phyloP scores from a whole-genome alignment of 2,329 filamentous ascomycete species.

The Penicillium sp. region DNA sequence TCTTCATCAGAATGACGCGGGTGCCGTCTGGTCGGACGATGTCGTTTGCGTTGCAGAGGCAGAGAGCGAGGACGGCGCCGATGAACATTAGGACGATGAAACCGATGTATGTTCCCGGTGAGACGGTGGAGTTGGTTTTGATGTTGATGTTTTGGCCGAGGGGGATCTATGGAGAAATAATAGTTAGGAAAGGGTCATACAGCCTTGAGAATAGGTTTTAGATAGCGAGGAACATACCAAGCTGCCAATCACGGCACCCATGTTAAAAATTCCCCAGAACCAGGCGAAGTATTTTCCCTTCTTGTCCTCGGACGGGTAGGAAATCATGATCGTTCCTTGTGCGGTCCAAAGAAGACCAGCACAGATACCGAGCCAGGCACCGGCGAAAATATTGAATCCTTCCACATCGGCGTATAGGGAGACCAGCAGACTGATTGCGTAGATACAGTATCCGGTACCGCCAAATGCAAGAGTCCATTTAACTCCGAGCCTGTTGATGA shows the following conservation, averaged over 20 bases:
- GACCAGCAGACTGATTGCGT: slow-evolving; percentile 35
- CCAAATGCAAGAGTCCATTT: slow-evolving; percentile 40
- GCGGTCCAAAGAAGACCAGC: slow-evolving; percentile 50
- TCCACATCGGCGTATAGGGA: slow-evolving; percentile 46
- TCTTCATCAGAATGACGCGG: slow-evolving; percentile 79
- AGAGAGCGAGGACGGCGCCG: slow-evolving; percentile 66
- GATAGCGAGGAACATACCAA: background rate
- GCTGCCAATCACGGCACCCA: slow-evolving; percentile 80
- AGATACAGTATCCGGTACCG: slow-evolving; percentile 45
- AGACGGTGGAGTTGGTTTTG: slow-evolving; percentile 33
- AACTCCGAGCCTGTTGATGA: slow-evolving; percentile 40
- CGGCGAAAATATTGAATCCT: slow-evolving; percentile 48
- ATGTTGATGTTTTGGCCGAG: slow-evolving; percentile 42
- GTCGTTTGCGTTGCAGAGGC: slow-evolving; percentile 67
- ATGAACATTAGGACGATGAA: slow-evolving; percentile 76
- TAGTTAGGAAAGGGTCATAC: slow-evolving; percentile 5
- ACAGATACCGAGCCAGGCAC: slow-evolving; percentile 47
- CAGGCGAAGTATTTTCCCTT: slow-evolving; percentile 84
- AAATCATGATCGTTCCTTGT: slow-evolving; percentile 61
- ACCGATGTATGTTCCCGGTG: slow-evolving; percentile 75
- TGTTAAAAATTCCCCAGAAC: slow-evolving; percentile 94
- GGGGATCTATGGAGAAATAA: slow-evolving; percentile 25
- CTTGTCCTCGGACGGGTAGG: slow-evolving; percentile 73
- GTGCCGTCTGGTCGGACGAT: slow-evolving; percentile 74
- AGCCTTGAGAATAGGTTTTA: background rate